phyloP scores from a whole-genome alignment of 2,329 filamentous ascomycete genomes.

The Ophiostoma ulmi region DNA sequence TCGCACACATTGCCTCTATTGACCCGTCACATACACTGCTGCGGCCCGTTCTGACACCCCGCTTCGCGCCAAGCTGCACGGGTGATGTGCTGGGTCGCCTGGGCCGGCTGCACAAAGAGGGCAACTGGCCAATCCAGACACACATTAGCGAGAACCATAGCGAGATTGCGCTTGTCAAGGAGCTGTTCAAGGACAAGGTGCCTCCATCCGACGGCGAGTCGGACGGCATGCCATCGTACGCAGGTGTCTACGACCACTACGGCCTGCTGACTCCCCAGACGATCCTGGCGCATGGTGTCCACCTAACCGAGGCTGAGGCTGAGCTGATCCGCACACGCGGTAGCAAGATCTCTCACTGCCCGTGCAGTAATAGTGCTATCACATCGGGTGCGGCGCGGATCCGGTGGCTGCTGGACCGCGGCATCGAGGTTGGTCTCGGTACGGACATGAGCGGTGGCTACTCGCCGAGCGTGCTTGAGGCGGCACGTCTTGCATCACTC shows the following conservation, averaged over 20 bases:
- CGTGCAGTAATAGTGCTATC: constrained; percentile 76
- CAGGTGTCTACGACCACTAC: constrained; percentile 70
- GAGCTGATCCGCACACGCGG: constrained; percentile 55
- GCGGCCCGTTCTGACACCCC: constrained; percentile 72
- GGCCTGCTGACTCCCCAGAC: constrained; percentile 67
- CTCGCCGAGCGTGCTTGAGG: constrained; percentile 72
- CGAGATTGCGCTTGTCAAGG: constrained; percentile 66
- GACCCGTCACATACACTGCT: constrained; percentile 64
- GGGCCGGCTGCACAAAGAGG: constrained; percentile 58
- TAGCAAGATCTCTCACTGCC: constrained; percentile 76
- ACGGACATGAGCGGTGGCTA: constrained; percentile 91
- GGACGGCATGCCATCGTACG: constrained; percentile 49
- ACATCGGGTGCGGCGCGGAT: constrained; percentile 75
- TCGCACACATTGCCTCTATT: constrained; percentile 60
- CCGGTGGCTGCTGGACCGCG: constrained; percentile 65
- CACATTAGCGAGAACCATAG: constrained; percentile 79
- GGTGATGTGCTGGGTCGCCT: constrained; percentile 56
- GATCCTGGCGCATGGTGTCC: constrained; percentile 79
- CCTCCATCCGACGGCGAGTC: constrained; percentile 34
- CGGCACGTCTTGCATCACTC: constrained; percentile 74
- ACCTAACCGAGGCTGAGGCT: constrained; percentile 65
- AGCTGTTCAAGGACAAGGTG: constrained; percentile 55
- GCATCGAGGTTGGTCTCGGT: constrained; percentile 76
- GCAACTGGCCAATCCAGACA: constrained; percentile 70
- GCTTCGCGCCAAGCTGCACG: constrained; percentile 62